Base-by-base conservation (phyloP, 768 basidiomycete genomes). In the Trametes cinnabarina region DNA sequence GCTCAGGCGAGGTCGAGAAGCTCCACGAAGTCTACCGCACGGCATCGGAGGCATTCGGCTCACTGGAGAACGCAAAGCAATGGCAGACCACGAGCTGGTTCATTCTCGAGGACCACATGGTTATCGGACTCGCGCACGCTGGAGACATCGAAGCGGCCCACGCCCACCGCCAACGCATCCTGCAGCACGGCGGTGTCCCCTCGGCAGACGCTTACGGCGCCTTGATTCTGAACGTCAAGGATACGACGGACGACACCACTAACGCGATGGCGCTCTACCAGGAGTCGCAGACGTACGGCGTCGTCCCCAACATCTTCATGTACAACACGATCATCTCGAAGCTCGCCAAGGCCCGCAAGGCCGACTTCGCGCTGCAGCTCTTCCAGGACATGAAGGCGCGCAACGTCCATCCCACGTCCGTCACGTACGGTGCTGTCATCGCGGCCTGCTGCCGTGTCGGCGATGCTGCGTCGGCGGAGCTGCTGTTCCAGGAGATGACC, bases 271-370 rank as follows among this genome's bases (percentile, higher is more conserved):
- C 84, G 28, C 81, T 98, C 28, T 98, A 88, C 76, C 75, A 86
- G 26, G 95, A 99, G 71, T 80, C 88, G 20, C 80, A 85, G 59
- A 71, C 74, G 42, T 81, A 83, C 25, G 85, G 85, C 9, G 90
- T 96, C 37, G 63, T 67, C 30, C 88, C 93, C 15, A 94, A 92
- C 67, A 79, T 88, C 46, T 99, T 88, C 74, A 82, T 99, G 37
- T 99, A 90, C 79, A 98, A 99, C 77, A 98, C 92, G 65, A 88
- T 95, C 74, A 98, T 99, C 73, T 94, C 92, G 62, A 95, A 96
- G 75, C 82, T 99, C 10, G 87, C 93, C 30, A 93, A 90, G 71
- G 97, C 97, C 3, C 83, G 97, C 63, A 96, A 96, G 73, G 92
- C 94, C 0, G 94, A 97, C 62, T 78, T 85, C 47, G 94, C 94